Conservation (phyloP, 805 yeast genomes). For the Wickerhamomyces mucosus region DNA sequence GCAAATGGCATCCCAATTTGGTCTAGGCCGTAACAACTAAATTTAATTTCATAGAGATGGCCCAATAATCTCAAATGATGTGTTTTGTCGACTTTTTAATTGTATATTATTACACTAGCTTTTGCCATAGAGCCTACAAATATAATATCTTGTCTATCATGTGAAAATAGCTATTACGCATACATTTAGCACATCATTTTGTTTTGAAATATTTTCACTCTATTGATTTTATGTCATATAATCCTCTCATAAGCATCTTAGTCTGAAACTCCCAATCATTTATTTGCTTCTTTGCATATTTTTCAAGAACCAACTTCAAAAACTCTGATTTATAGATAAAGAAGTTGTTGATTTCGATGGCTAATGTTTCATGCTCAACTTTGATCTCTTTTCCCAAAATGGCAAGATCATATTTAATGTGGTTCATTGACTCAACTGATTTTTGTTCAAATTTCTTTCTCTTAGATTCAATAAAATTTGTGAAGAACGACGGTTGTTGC, state of each 20-base stretch:
- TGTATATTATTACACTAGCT: not conserved
- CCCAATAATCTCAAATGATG: constrained; percentile 5
- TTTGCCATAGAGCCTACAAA: no score
- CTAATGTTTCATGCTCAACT: constrained; percentile 48
- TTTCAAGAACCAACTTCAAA: constrained; percentile 27
- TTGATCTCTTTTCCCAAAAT: constrained; percentile 38
- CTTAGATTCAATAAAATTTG: constrained; percentile 41
- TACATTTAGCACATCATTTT: no score
- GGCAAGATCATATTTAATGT: constrained; percentile 32
- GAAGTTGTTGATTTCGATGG: constrained; percentile 53
- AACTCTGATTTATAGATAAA: constrained; percentile 39
- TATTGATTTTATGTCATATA: constrained; percentile 10
- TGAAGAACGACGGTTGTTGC: constrained; percentile 20
- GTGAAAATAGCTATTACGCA: no score
- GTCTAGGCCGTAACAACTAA: constrained; percentile 46
- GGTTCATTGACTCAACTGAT: constrained; percentile 29
- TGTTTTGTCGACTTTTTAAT: no score
- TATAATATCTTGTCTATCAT: no score
- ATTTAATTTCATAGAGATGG: constrained; percentile 5
- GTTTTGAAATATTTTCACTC: no score
- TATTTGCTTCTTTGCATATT: constrained; percentile 23
- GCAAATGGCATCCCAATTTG: constrained; percentile 75
- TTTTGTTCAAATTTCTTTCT: constrained; percentile 37
- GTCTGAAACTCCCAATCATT: constrained; percentile 17
- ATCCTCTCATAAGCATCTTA: constrained; percentile 10